A percentile compares a stretch with the other conserved stretches of the same genome.
Conservation (phyloP, 208 protist species). For the Phytomonas serpens region DNA sequence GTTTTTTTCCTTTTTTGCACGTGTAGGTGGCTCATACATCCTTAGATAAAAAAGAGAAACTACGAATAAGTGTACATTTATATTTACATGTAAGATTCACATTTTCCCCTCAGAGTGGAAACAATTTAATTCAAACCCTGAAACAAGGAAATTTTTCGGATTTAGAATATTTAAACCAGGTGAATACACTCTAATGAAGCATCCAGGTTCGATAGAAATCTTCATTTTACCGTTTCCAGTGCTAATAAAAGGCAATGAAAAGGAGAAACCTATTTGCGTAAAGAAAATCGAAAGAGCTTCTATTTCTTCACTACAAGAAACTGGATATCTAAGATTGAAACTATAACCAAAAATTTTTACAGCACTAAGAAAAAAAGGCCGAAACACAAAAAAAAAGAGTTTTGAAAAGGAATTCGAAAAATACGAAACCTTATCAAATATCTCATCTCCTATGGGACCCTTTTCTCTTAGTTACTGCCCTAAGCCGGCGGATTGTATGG, state of each 20-base stretch:
- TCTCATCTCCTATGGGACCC: neutral
- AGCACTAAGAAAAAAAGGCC: neutral
- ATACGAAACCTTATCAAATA: neutral
- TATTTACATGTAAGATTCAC: neutral
- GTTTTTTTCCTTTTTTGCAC: neutral
- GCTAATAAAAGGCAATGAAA: neutral
- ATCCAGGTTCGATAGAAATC: neutral
- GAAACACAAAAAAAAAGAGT: neutral
- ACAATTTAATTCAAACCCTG: neutral
- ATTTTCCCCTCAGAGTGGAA: neutral
- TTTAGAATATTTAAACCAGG: neutral
- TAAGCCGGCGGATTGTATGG: slow-evolving; percentile 46
- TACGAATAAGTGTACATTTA: slow-evolving; percentile 15
- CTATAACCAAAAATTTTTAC: neutral
- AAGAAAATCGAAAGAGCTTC: neutral
- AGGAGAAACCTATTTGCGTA: neutral
- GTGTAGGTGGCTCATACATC: neutral
- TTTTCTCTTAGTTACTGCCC: neutral
- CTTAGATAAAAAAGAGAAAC: slow-evolving; percentile 8
- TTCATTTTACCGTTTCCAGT: neutral
- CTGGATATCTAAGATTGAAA: neutral
- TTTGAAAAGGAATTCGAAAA: neutral
- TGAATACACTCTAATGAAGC: neutral
- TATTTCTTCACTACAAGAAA: neutral
- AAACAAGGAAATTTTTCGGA: neutral